Conservation (phyloP, 164 flowering plant species). For the Umbellularia californica region DNA sequence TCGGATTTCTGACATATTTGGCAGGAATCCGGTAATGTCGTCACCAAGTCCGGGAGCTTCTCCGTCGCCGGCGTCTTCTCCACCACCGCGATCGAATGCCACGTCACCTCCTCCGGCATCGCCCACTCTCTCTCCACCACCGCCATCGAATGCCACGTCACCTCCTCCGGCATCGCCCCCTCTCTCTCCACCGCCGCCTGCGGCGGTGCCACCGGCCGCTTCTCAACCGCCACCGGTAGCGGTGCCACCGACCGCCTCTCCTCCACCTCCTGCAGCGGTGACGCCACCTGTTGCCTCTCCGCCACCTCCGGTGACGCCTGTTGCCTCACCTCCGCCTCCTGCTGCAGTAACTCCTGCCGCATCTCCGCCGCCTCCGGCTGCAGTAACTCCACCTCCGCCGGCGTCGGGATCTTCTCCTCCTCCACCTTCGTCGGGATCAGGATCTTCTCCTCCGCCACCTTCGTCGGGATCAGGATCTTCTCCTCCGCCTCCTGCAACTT, state of each 20-base stretch:
- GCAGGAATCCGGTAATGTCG: constrained; percentile 14
- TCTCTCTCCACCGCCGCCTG: constrained; percentile 9
- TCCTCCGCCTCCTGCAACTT: constrained; percentile 21
- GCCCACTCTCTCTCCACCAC: constrained; percentile 6
- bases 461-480: constrained; percentile 7
- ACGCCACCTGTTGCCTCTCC: constrained; percentile 4
- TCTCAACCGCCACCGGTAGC: constrained; percentile 10
- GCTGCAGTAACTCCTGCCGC: constrained; percentile 6
- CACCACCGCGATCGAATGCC: constrained; percentile 15
- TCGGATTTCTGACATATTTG: background rate
- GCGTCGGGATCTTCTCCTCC: background rate
- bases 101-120: background rate
- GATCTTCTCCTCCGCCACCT: constrained; percentile 7
- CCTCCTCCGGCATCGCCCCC: constrained; percentile 9
- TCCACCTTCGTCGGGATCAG: constrained; percentile 1
- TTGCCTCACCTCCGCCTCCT: constrained; percentile 22
- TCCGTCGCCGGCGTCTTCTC: constrained; percentile 26
- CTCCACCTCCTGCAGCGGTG: constrained; percentile 1
- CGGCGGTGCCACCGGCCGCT: constrained; percentile 4
- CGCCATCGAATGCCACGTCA: constrained; percentile 13
- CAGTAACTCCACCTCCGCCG: constrained; percentile 7
- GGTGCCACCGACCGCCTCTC: background rate
- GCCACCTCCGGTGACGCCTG: constrained; percentile 4
- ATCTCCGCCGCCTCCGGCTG: background rate
- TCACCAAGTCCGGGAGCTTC: constrained; percentile 16